phyloP scores from a whole-genome alignment of 176 grass and related monocot species.

The Hsuehochloa calcarea region DNA sequence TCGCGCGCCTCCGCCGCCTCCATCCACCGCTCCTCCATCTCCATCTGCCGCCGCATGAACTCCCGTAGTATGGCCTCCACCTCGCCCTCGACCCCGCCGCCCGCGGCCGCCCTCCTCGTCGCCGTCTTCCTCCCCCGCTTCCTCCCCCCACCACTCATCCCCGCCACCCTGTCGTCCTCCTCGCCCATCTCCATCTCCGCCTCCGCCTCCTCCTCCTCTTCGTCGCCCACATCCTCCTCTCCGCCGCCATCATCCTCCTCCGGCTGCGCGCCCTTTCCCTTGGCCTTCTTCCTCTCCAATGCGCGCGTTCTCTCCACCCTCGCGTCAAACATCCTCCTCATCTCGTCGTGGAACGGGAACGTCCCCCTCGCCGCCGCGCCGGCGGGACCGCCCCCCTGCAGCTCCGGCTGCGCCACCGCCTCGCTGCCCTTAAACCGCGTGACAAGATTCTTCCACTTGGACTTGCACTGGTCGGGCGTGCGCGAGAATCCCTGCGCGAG shows the following conservation, averaged over 20 bases:
- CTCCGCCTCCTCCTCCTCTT: slow-evolving; percentile 50
- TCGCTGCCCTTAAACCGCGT: slow-evolving; percentile 72
- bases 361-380: neutral
- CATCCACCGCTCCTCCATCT: slow-evolving; percentile 87
- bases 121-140: slow-evolving; percentile 28
- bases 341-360: slow-evolving; percentile 88
- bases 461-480: slow-evolving; percentile 98
- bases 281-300: slow-evolving; percentile 55
- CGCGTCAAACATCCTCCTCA: slow-evolving; percentile 61
- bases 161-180: slow-evolving; percentile 18
- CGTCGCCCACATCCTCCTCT: slow-evolving; percentile 34
- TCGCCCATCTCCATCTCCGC: slow-evolving; percentile 6
- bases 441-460: slow-evolving; percentile 99
- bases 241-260: slow-evolving; percentile 37
- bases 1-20: slow-evolving; percentile 76
- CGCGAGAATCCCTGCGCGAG: slow-evolving; percentile 60
- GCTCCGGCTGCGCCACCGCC: neutral
- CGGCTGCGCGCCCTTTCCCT: slow-evolving; percentile 48
- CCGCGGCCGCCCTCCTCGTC: neutral
- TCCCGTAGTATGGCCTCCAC: slow-evolving; percentile 66
- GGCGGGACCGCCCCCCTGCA: neutral
- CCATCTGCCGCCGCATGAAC: slow-evolving; percentile 72
- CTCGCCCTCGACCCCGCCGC: slow-evolving; percentile 37
- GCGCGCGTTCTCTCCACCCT: slow-evolving; percentile 43
- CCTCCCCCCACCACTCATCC: neutral